These are phyloP conservation scores for Naganishia cerealis DNA, from an alignment of 1,284 basidiomycete species.

Conservation along the genomic window DNA sequence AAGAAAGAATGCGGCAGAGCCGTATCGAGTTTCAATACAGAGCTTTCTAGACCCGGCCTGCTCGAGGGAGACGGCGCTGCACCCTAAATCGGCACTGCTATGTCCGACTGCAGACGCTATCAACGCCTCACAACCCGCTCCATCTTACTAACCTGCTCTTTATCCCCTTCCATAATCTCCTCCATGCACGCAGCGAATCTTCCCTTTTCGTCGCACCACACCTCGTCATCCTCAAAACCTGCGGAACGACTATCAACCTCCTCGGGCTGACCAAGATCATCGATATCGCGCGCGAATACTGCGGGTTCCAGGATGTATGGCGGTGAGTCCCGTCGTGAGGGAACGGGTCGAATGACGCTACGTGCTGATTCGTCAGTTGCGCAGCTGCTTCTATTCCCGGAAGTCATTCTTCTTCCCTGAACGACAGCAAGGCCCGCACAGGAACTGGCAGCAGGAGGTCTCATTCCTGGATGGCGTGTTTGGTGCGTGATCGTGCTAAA, in stretches of 20 bases:
- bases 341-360: not conserved
- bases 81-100: too few relatives aligned
- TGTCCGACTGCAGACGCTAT: too few relatives aligned
- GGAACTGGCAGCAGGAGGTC: conserved; percentile 92
- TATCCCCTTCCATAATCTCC: too few relatives aligned
- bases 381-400: conserved; percentile 83
- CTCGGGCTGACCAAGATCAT: conserved; percentile 89
- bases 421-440: conserved; percentile 87
- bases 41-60: too few relatives aligned
- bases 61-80: too few relatives aligned
- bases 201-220: conserved; percentile 95
- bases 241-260: conserved; percentile 96
- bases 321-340: conserved; percentile 55
- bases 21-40: too few relatives aligned
- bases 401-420: conserved; percentile 99
- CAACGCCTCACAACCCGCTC: not conserved
- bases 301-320: conserved; percentile 71
- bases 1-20: too few relatives aligned
- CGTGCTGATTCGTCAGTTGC: not conserved
- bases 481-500: conserved; percentile 48
- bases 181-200: conserved; percentile 74
- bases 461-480: conserved; percentile 88
- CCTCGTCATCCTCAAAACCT: conserved; percentile 96
- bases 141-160: not conserved
- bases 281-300: conserved; percentile 77